phyloP scores from a whole-genome alignment of 2,329 filamentous ascomycete genomes.

The Ophiocordyceps polyrhachis-furcata region DNA sequence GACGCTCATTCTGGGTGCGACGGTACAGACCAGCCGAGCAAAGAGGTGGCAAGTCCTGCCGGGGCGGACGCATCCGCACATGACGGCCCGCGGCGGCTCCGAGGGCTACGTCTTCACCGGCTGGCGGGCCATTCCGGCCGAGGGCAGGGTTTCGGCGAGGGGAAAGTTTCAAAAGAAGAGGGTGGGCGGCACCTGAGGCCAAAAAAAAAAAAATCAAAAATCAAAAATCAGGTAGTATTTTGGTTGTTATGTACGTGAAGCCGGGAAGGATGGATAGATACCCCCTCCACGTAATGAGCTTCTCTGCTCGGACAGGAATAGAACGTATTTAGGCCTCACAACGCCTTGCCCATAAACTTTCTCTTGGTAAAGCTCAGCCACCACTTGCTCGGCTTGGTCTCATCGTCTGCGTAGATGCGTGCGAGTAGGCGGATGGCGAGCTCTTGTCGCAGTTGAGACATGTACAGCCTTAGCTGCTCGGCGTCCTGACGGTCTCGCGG shows the following conservation, averaged over 20 bases:
- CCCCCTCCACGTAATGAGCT: not conserved
- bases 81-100: slow-evolving; percentile 73
- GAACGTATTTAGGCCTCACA: slow-evolving; percentile 23
- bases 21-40: slow-evolving; percentile 62
- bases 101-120: slow-evolving; percentile 85
- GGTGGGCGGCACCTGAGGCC: not conserved
- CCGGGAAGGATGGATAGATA: not conserved
- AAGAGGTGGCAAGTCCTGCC: slow-evolving; percentile 82
- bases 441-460: slow-evolving; percentile 86
- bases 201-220: no score
- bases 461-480: slow-evolving; percentile 73
- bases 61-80: slow-evolving; percentile 78
- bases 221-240: not conserved
- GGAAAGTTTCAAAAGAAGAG: slow-evolving; percentile 55
- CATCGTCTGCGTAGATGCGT: slow-evolving; percentile 65
- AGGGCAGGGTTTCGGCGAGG: slow-evolving; percentile 64
- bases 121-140: slow-evolving; percentile 59
- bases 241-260: not conserved
- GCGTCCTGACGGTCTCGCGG: slow-evolving; percentile 76
- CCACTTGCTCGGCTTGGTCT: slow-evolving; percentile 66
- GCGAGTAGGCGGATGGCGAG: slow-evolving; percentile 66
- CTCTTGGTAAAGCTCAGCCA: slow-evolving; percentile 98
- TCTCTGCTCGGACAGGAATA: not conserved
- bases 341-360: slow-evolving; percentile 96
- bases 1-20: slow-evolving; percentile 59